Evolutionary conservation across 2,329 filamentous ascomycete genomes (phyloP).

Genomic region (Cladosporium phlei): DNA sequence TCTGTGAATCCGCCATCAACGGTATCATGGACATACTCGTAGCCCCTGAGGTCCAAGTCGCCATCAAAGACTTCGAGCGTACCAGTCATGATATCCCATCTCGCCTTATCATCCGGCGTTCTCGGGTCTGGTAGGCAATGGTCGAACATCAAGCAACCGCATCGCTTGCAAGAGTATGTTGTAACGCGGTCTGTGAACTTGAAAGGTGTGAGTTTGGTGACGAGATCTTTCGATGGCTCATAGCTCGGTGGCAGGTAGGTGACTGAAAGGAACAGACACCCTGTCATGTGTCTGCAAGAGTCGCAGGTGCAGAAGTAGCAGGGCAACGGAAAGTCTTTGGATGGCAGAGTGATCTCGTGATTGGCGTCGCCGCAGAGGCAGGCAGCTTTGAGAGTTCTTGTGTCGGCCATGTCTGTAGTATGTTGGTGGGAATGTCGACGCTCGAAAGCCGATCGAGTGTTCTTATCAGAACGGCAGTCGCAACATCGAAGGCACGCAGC

Average conservation of each 20-base stretch:
- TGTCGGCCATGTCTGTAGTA: slow-evolving; percentile 21
- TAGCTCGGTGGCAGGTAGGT: slow-evolving; percentile 37
- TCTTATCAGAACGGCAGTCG: too few species aligned
- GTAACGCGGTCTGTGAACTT: slow-evolving; percentile 38
- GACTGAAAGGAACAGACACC: slow-evolving; percentile 43
- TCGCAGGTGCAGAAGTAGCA: slow-evolving; percentile 50
- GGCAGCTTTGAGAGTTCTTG: slow-evolving; percentile 20
- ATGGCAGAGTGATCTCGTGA: slow-evolving; percentile 33
- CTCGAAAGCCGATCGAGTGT: too few species aligned
- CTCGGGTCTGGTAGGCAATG: slow-evolving; percentile 12
- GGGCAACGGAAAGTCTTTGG: slow-evolving; percentile 33
- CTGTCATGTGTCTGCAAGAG: slow-evolving; percentile 46
- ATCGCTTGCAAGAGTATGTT: slow-evolving; percentile 48
- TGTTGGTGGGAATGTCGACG: too few species aligned
- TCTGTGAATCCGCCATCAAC: slow-evolving; percentile 35
- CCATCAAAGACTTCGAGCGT: slow-evolving; percentile 30
- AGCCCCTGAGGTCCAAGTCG: slow-evolving; percentile 27
- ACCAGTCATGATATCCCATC: slow-evolving; percentile 30
- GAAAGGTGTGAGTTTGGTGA: slow-evolving; percentile 40
- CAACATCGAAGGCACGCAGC: too few species aligned
- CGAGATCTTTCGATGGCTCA: slow-evolving; percentile 20
- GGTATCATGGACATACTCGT: slow-evolving; percentile 33
- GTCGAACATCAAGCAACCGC: slow-evolving; percentile 41
- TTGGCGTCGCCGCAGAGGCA: slow-evolving; percentile 37
- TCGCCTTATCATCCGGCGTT: slow-evolving; percentile 14